These are phyloP conservation scores for Taphrina deformans DNA, from an alignment of 1,139 yeast species.

Conservation along the genomic window DNA sequence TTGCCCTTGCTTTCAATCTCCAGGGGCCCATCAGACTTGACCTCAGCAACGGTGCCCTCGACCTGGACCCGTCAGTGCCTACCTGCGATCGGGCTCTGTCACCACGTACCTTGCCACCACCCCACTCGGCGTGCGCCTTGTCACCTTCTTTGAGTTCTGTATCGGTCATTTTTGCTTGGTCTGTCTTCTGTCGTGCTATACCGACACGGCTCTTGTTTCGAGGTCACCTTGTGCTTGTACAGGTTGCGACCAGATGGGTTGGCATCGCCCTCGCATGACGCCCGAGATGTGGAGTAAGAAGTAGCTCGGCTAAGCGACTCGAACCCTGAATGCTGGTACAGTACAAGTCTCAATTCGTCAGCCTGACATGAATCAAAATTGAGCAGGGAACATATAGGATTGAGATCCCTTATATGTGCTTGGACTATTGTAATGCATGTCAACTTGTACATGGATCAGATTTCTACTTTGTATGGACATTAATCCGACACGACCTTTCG, in stretches of 20 bases:
- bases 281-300: constrained; percentile 5
- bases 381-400: too few relatives aligned
- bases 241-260: constrained; percentile 8
- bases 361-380: too few relatives aligned
- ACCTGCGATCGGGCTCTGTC: background rate
- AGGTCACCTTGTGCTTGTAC: background rate
- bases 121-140: constrained; percentile 34
- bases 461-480: background rate
- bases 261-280: background rate
- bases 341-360: too few relatives aligned
- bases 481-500: background rate
- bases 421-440: too few relatives aligned
- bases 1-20: constrained; percentile 32
- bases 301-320: constrained; percentile 11
- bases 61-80: background rate
- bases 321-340: too few relatives aligned
- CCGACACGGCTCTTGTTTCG: background rate
- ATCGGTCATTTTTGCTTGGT: background rate
- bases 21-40: constrained; percentile 28
- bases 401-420: too few relatives aligned
- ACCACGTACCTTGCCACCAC: constrained; percentile 22
- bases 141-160: constrained; percentile 28
- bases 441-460: background rate
- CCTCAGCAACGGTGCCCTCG: constrained; percentile 30
- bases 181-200: background rate